These are phyloP conservation scores for Tulasnella sp. DNA, from an alignment of 768 basidiomycete genomes.

Conservation along the genomic window DNA sequence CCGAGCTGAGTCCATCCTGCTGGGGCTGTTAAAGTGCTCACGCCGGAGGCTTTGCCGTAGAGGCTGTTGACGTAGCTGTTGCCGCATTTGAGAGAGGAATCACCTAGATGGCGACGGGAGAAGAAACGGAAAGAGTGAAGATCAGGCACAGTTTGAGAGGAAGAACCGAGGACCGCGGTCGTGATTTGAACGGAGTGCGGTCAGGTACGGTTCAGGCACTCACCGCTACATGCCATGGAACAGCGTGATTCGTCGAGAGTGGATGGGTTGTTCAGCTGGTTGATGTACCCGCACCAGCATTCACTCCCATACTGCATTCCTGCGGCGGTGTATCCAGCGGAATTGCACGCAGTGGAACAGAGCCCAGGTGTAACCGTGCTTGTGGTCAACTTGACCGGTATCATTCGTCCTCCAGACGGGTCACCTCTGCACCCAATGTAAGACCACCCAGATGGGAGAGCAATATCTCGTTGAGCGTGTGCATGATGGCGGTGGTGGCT, in stretches of 20 bases:
- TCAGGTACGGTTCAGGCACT: too few relatives aligned
- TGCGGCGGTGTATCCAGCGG: constrained; percentile 8
- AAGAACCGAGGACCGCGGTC: background rate
- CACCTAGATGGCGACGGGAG: background rate
- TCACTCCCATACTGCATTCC: constrained; percentile 12
- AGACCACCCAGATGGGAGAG: background rate
- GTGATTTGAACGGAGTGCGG: too few relatives aligned
- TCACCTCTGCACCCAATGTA: background rate
- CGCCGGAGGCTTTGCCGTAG: background rate
- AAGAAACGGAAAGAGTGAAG: background rate
- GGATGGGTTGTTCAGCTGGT: background rate
- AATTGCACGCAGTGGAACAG: background rate
- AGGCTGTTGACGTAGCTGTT: background rate
- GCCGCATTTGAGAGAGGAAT: background rate
- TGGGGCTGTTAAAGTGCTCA: background rate
- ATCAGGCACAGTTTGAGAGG: background rate
- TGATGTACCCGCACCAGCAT: constrained; percentile 15
- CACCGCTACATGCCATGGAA: background rate
- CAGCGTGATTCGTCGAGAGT: background rate
- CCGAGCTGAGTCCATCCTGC: background rate
- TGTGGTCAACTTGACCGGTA: background rate
- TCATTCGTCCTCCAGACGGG: background rate
- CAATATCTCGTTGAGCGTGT: background rate
- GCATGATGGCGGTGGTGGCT: background rate
- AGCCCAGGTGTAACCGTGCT: background rate